Base-by-base conservation (phyloP, 345 rosid species). In the Nephelium lappaceum region DNA sequence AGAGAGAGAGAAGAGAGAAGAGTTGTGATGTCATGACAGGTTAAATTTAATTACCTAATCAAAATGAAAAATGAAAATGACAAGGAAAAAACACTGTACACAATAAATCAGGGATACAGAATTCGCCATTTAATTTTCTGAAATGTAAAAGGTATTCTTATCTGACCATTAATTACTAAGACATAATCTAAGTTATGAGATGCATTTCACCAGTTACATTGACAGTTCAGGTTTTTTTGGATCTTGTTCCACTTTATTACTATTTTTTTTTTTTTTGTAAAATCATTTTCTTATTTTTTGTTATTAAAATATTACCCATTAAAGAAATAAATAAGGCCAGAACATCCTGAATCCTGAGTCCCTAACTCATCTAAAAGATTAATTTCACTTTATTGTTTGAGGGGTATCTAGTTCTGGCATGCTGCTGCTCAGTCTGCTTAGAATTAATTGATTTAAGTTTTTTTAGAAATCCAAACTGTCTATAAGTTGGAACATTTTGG, bases 201-300 rank as follows among this genome's bases (percentile, higher is more conserved):
- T 69, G 49, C 71, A 74, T 69, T 47, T 62, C 49, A 66, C 60
- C 55, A 47, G 36, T 11, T 38, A n/a, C 18, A 60, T 36, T 67
- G 45, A 36, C 27, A 72, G 66, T 72, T 25, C 71, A 74, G 81
- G n/a, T n/a, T 31, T 55, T 79, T 79, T 81, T 69, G 81, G 86
- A 75, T 81, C 82, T 67, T 84, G 82, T 63, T 81, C 69, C 69
- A 41, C 43, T 41, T 41, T 41, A 4, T 41, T 41, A 41, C 43
- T 41, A 69, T 45, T 15, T 25, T 43, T 8, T 38, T 43, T 39
- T 0, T 42, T 39, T 81, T 78, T 69, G 21, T 68, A 27, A 60
- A 41, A 60, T 31, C 8, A 69, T 41, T 19, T 73, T 45, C n/a
- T 5, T n/a, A 31, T 16, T 21, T 69, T 66, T 43, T 66, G 62